Conservation (phyloP, 1,139 yeast genomes). For the Candida pseudoviswanathii region DNA sequence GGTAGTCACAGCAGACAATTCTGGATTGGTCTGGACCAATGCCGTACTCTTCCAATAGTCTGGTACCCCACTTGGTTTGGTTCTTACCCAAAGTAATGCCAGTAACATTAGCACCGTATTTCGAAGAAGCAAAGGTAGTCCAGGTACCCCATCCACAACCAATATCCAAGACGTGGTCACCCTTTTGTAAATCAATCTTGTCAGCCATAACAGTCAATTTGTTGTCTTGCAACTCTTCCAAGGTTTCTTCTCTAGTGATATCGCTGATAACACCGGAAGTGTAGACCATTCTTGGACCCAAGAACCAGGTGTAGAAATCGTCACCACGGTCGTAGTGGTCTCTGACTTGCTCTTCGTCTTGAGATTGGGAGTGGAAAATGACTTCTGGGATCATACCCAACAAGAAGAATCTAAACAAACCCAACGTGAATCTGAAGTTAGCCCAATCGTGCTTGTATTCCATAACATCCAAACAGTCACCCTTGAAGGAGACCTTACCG, state of each 20-base stretch:
- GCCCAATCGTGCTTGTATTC: slow-evolving; percentile 95
- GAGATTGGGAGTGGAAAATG: slow-evolving; percentile 86
- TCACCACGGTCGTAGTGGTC: slow-evolving; percentile 97
- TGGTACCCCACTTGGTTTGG: slow-evolving; percentile 90
- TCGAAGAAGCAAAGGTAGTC: slow-evolving; percentile 80
- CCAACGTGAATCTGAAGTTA: slow-evolving; percentile 72
- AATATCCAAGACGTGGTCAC: slow-evolving; percentile 76
- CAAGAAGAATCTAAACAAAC: slow-evolving; percentile 78
- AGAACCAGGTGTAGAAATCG: slow-evolving; percentile 91
- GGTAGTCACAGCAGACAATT: slow-evolving; percentile 83
- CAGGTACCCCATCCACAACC: slow-evolving; percentile 99
- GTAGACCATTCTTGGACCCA: slow-evolving; percentile 94
- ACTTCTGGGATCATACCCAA: slow-evolving; percentile 94
- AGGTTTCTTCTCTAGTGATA: slow-evolving; percentile 68
- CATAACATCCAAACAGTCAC: slow-evolving; percentile 80
- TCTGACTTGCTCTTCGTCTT: slow-evolving; percentile 95
- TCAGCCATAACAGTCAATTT: slow-evolving; percentile 86
- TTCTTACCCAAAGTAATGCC: slow-evolving; percentile 89
- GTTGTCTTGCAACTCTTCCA: slow-evolving; percentile 89
- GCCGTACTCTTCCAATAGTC: slow-evolving; percentile 67
- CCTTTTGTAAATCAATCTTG: slow-evolving; percentile 72
- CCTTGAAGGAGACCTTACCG: slow-evolving; percentile 83
- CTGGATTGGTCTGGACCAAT: slow-evolving; percentile 68
- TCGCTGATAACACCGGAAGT: slow-evolving; percentile 86
- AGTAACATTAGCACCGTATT: slow-evolving; percentile 83